Conservation (phyloP, 805 yeast genomes). For the Lipomyces yamanashiensis region DNA sequence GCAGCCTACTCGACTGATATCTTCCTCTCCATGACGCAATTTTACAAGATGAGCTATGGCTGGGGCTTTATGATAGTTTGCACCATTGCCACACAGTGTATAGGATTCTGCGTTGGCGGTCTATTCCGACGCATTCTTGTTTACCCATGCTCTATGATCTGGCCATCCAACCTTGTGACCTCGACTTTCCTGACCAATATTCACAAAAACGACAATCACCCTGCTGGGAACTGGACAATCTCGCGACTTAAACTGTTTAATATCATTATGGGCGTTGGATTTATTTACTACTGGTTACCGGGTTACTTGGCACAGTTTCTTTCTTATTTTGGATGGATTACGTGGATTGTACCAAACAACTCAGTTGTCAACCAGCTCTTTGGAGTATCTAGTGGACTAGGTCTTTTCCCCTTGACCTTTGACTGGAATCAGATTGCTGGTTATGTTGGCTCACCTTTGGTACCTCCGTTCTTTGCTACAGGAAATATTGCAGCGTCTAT, state of each 20-base stretch:
- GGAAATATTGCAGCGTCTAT: conserved; percentile 53
- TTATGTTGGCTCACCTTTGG: neutral
- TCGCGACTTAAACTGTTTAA: conserved; percentile 56
- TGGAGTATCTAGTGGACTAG: conserved; percentile 67
- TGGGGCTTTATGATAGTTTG: conserved; percentile 60
- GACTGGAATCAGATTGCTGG: conserved; percentile 58
- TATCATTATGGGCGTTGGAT: conserved; percentile 48
- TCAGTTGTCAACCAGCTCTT: conserved; percentile 64
- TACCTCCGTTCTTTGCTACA: conserved; percentile 63
- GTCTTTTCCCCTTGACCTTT: conserved; percentile 63
- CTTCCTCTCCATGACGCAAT: conserved; percentile 37
- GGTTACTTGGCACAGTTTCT: conserved; percentile 64
- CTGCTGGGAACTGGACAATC: conserved; percentile 65
- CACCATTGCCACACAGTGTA: conserved; percentile 58
- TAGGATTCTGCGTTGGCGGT: conserved; percentile 73
- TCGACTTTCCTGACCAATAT: conserved; percentile 48
- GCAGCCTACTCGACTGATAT: conserved; percentile 10
- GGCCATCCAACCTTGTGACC: conserved; percentile 60
- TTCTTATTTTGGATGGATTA: conserved; percentile 61
- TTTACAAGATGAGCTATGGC: conserved; percentile 44
- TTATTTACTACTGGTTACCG: conserved; percentile 64
- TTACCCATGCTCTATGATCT: conserved; percentile 62
- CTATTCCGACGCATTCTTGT: conserved; percentile 61
- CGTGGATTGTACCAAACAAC: conserved; percentile 66
- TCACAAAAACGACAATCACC: conserved; percentile 37